phyloP scores from a whole-genome alignment of 2,329 filamentous ascomycete genomes.

The Diaporthe ampelina region DNA sequence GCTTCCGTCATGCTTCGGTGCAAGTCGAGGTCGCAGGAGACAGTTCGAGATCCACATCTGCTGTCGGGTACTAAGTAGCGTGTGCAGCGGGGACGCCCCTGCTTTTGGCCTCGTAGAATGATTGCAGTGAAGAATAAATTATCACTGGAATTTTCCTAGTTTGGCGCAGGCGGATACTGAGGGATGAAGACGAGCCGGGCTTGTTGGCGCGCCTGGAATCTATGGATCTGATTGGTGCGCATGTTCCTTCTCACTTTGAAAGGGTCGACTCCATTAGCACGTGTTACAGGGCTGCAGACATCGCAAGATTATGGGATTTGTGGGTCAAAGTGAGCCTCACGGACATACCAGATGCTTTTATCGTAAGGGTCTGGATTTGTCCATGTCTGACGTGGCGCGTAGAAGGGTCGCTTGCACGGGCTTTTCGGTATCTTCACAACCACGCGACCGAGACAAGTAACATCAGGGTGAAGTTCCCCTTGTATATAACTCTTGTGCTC shows the following conservation, averaged over 20 bases:
- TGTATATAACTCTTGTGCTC: neutral
- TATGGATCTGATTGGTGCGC: conserved; percentile 22
- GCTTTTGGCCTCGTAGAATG: too few species aligned
- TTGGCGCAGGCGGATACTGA: neutral
- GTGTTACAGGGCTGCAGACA: conserved; percentile 9
- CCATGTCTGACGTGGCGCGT: conserved; percentile 18
- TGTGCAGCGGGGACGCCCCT: too few species aligned
- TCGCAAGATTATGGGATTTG: conserved; percentile 25
- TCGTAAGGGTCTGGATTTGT: neutral
- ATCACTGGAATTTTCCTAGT: neutral
- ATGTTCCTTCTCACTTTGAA: neutral
- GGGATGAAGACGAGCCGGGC: conserved; percentile 18
- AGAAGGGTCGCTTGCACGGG: conserved; percentile 4
- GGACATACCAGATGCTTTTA: neutral
- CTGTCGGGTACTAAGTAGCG: too few species aligned
- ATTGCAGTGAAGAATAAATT: neutral
- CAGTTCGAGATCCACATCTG: too few species aligned
- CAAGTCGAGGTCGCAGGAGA: too few species aligned
- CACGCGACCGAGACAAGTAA: neutral
- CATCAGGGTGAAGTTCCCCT: neutral
- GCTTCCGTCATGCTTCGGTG: too few species aligned
- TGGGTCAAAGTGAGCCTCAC: neutral
- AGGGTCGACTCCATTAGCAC: neutral
- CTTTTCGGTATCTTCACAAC: neutral
- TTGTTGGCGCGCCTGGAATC: neutral